Evolutionary conservation across 257 asterid genomes (phyloP).

Genomic region (Mentha longifolia): DNA sequence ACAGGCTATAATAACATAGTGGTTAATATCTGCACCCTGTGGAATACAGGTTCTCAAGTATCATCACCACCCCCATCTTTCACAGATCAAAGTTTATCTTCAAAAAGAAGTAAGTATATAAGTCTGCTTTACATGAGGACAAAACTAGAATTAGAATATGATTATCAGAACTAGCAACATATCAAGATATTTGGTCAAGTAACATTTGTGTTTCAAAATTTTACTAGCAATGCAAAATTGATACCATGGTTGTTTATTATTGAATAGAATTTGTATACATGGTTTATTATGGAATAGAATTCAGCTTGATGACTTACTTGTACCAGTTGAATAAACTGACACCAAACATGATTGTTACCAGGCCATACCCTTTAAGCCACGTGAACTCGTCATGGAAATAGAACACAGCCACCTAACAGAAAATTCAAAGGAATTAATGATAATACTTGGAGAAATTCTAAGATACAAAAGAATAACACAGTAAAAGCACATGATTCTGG

Average conservation of each 20-base stretch:
- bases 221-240: background rate
- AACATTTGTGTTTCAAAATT: background rate
- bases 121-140: background rate
- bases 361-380: slow-evolving; percentile 83
- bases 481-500: slow-evolving; percentile 3
- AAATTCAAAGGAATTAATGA: slow-evolving; percentile 16
- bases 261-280: too few species aligned
- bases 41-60: too few species aligned
- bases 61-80: too few species aligned
- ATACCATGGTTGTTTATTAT: background rate
- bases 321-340: slow-evolving; percentile 91
- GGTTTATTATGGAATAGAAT: background rate
- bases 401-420: slow-evolving; percentile 84
- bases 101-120: background rate
- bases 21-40: too few species aligned
- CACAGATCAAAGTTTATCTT: background rate
- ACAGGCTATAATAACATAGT: too few species aligned
- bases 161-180: background rate
- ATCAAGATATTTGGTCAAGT: too few species aligned
- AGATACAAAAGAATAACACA: background rate
- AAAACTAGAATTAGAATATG: background rate
- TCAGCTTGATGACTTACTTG: slow-evolving; percentile 72
- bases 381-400: slow-evolving; percentile 94
- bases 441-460: background rate
- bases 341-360: slow-evolving; percentile 73